phyloP scores from a whole-genome alignment of 106 monocot species.

The Hemerocallis citrina region DNA sequence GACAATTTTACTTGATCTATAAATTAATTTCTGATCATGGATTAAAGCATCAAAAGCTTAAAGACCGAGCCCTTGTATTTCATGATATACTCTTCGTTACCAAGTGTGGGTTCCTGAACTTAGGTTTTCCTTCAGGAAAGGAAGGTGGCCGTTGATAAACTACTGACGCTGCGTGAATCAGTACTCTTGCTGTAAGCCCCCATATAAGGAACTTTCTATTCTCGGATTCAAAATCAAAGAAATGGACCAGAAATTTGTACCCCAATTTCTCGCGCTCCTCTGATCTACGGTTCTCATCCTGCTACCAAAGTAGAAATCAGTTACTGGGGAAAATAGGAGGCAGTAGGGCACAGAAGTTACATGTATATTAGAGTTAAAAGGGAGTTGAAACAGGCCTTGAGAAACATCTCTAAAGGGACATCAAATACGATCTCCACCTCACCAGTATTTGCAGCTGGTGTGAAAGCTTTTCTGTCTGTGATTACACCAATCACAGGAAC shows the following conservation, averaged over 20 bases:
- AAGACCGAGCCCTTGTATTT: too few species aligned
- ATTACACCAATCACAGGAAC: conserved; percentile 65
- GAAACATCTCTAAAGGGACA: conserved; percentile 80
- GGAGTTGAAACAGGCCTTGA: conserved; percentile 31
- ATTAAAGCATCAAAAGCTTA: too few species aligned
- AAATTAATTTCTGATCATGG: too few species aligned
- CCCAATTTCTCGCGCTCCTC: conserved; percentile 53
- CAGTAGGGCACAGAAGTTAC: too few species aligned
- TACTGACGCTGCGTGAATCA: conserved; percentile 63
- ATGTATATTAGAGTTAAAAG: too few species aligned
- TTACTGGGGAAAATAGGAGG: too few species aligned
- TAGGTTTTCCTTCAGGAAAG: conserved; percentile 36
- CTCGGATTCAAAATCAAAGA: conserved; percentile 24
- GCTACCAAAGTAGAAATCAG: too few species aligned
- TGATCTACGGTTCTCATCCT: conserved; percentile 58
- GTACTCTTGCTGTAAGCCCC: conserved; percentile 61
- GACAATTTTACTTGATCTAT: too few species aligned
- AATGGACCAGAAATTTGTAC: conserved; percentile 39
- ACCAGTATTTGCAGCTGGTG: conserved; percentile 28
- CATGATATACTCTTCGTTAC: neutral
- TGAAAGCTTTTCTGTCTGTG: conserved; percentile 42
- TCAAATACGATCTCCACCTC: conserved; percentile 80
- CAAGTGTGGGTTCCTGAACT: neutral
- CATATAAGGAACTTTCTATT: conserved; percentile 39
- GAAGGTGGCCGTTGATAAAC: conserved; percentile 49